Conservation (phyloP, 805 yeast species). For the Starmerella asiatica region DNA sequence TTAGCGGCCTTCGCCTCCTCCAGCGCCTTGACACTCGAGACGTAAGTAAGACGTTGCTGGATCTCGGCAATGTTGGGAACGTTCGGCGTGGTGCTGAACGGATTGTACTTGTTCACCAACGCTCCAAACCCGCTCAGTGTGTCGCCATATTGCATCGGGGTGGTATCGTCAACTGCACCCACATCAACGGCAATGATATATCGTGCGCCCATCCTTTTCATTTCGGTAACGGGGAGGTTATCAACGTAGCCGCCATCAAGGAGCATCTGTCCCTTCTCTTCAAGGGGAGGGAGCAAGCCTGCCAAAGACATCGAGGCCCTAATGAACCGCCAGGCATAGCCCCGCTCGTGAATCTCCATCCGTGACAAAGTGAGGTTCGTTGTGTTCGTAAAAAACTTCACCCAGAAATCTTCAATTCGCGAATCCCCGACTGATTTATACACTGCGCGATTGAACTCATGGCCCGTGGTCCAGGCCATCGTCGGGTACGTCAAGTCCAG, state of each 20-base stretch:
- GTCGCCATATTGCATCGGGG: slow-evolving; percentile 85
- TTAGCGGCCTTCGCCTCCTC: slow-evolving; percentile 74
- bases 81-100: slow-evolving; percentile 73
- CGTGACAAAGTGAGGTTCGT: slow-evolving; percentile 89
- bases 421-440: slow-evolving; percentile 91
- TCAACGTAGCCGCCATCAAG: slow-evolving; percentile 95
- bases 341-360: slow-evolving; percentile 86
- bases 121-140: slow-evolving; percentile 90
- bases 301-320: slow-evolving; percentile 96
- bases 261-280: slow-evolving; percentile 82
- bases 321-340: slow-evolving; percentile 90
- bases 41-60: slow-evolving; percentile 85
- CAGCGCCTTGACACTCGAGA: slow-evolving; percentile 84
- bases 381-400: slow-evolving; percentile 74
- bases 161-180: slow-evolving; percentile 84
- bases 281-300: slow-evolving; percentile 72
- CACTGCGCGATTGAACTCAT: slow-evolving; percentile 92
- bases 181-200: slow-evolving; percentile 88
- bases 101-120: slow-evolving; percentile 71
- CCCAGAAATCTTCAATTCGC: slow-evolving; percentile 94
- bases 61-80: slow-evolving; percentile 92
- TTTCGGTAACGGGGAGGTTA: slow-evolving; percentile 81
- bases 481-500: slow-evolving; percentile 85
- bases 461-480: slow-evolving; percentile 91
- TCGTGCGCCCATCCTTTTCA: slow-evolving; percentile 75